A percentile compares a stretch with the other conserved stretches of the same genome.
phyloP scores from a whole-genome alignment of 805 yeast genomes.

The Kurtzmaniella cleridarum region DNA sequence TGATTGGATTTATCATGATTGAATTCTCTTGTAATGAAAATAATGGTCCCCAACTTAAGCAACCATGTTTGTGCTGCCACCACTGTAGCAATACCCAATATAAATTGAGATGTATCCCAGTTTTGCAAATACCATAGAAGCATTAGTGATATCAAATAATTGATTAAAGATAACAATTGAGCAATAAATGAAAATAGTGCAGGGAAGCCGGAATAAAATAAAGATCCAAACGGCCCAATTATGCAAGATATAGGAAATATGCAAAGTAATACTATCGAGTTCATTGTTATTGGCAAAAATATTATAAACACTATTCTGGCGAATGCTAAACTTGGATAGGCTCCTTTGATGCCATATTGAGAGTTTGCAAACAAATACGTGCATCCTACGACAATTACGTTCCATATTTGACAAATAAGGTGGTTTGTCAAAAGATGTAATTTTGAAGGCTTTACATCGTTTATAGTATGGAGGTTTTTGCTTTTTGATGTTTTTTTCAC shows the following conservation, averaged over 20 bases:
- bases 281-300: conserved; percentile 42
- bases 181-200: conserved; percentile 50
- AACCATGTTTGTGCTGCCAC: conserved; percentile 54
- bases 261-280: conserved; percentile 33
- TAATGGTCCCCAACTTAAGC: conserved; percentile 44
- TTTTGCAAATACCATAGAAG: conserved; percentile 63
- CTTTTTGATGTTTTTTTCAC: conserved; percentile 37
- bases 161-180: conserved; percentile 48
- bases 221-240: conserved; percentile 45
- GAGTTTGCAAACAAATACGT: conserved; percentile 54
- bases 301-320: conserved; percentile 41
- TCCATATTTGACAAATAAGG: conserved; percentile 31
- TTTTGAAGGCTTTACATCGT: conserved; percentile 46
- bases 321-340: conserved; percentile 35
- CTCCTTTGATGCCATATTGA: conserved; percentile 39
- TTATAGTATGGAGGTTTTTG: conserved; percentile 33
- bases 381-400: conserved; percentile 27
- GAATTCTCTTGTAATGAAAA: conserved; percentile 57
- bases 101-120: conserved; percentile 55
- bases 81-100: conserved; percentile 56
- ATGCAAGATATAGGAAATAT: conserved; percentile 42
- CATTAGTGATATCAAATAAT: conserved; percentile 54
- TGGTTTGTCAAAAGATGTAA: conserved; percentile 38
- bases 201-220: conserved; percentile 43
- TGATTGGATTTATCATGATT: conserved; percentile 53